Evolutionary conservation across 305 asterid genomes (phyloP).

Genomic region (Solanum hybrid): DNA sequence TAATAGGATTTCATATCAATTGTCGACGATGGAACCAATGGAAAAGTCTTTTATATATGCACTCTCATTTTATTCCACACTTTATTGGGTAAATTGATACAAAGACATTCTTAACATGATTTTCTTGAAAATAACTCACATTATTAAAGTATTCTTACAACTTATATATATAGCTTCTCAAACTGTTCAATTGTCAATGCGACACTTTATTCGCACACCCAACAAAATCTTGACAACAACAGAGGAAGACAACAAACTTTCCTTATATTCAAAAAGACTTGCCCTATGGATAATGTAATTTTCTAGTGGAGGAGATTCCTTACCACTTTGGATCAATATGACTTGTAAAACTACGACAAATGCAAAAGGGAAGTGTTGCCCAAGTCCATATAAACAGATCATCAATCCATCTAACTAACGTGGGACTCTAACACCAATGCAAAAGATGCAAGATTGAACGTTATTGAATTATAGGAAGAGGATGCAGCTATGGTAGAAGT

Average conservation of each 20-base stretch:
- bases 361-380: too few relatives aligned
- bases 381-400: background rate
- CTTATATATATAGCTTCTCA: background rate
- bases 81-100: background rate
- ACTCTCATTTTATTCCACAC: background rate
- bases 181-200: background rate
- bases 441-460: background rate
- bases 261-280: background rate
- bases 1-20: background rate
- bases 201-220: background rate
- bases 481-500: background rate
- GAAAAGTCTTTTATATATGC: background rate
- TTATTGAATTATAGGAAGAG: background rate
- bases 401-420: too few relatives aligned
- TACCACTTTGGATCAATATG: background rate
- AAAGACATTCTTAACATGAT: background rate
- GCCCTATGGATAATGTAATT: background rate
- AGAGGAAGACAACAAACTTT: background rate
- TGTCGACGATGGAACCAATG: background rate
- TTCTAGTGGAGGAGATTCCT: background rate
- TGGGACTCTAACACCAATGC: background rate
- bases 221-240: background rate
- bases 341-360: too few relatives aligned
- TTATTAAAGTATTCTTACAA: background rate
- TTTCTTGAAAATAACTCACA: background rate